Evolutionary conservation across 768 basidiomycete species (phyloP).

Genomic region (Pleurotus tuber-regium): DNA sequence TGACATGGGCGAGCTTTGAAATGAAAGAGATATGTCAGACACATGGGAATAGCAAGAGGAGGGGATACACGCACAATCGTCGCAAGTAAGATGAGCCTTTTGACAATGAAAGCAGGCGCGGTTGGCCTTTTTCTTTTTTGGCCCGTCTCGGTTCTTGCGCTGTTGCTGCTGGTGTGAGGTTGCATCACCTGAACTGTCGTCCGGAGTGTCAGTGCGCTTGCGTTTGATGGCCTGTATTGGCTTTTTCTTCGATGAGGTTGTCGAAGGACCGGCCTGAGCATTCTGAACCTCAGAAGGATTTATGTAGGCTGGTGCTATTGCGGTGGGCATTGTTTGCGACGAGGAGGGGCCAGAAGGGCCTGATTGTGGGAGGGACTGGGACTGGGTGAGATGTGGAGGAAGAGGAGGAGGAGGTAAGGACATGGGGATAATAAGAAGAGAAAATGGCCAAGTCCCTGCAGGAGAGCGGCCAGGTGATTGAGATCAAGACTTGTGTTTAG

Average conservation of each 20-base stretch:
- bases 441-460: constrained; percentile 15
- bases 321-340: constrained; percentile 32
- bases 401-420: constrained; percentile 13
- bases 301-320: constrained; percentile 31
- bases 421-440: constrained; percentile 5
- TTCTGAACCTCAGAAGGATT: constrained; percentile 42
- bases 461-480: neutral
- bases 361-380: constrained; percentile 14
- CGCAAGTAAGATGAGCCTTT: constrained; percentile 97
- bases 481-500: constrained; percentile 3
- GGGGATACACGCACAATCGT: constrained; percentile 72
- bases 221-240: constrained; percentile 43
- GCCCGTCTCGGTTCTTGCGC: constrained; percentile 66
- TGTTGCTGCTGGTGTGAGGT: constrained; percentile 38
- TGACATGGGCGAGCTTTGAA: constrained; percentile 89
- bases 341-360: constrained; percentile 35
- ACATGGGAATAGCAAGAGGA: constrained; percentile 18
- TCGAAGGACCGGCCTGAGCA: constrained; percentile 37
- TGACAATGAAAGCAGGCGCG: constrained; percentile 96
- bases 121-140: constrained; percentile 94
- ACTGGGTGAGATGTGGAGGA: constrained; percentile 18
- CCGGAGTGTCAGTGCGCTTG: constrained; percentile 59
- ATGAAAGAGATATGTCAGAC: constrained; percentile 17
- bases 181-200: constrained; percentile 49
- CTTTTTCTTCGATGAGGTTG: constrained; percentile 35